Evolutionary conservation across 1,284 basidiomycete genomes (phyloP), one percentile per base, ranked within the genome.

Genomic region (Leccinum angustisporum): DNA sequence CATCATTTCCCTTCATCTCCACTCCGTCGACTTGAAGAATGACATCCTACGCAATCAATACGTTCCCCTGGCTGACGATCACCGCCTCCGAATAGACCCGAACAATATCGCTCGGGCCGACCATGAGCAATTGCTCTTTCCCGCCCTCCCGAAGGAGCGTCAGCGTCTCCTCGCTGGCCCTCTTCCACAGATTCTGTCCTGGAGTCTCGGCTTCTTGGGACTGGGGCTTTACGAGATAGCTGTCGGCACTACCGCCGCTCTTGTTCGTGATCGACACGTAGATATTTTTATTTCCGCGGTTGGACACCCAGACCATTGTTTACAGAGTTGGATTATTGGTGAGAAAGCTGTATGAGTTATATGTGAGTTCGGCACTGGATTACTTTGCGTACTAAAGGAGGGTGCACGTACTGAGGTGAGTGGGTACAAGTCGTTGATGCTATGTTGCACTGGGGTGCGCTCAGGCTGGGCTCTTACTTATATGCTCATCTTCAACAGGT

Each of bases 291-390:
- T 18, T 16, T 43, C 54, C 27, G 4, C 54, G 40, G 10, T 56
- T 56, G 16, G 54, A 56, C 10, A 56, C 38, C 54, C 54, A 56
- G 27, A 56, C 54, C 54, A 55, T 55, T 4, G 36, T 55, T 16
- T 40, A n/a, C 0, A 38, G 14, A 40, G 4, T 4, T 2, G 16
- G 16, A 5, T 16, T 16, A n/a, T 40, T 33, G 33, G 33, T 33
- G 10, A 33, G 33, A 33, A 33, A 40, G 16, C 38, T n/a, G 16
- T 40, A 40, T n/a, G 13, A 7, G 14, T 36, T 14, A 7, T 38
- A 38, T 14, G 36, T 38, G 13, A 38, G 14, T 38, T 38, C 36
- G 14, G 7, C 14, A 16, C 14, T 16, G 36, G 5, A 10, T 43
- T 43, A 0, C n/a, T 18, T 5, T 38, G n/a, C 13, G 2, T 9